Percentiles rank a stretch among this genome's conserved stretches.
These are phyloP conservation scores for Sphagnurus paluster DNA, from an alignment of 1,284 basidiomycete species.

Conservation along the genomic window DNA sequence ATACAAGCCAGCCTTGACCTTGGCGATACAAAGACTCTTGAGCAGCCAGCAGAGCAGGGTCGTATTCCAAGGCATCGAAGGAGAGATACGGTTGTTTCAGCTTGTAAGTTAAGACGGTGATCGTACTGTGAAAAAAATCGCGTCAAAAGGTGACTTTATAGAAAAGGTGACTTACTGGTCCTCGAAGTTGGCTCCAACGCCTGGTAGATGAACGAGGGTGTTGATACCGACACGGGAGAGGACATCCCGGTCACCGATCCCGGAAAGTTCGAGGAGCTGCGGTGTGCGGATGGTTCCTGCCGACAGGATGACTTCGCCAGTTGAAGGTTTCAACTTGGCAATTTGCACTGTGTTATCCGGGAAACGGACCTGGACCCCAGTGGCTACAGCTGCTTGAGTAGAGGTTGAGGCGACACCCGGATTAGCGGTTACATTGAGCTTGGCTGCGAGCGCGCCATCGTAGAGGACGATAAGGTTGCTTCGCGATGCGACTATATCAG, in stretches of 20 bases:
- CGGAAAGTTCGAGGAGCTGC: constrained; percentile 35
- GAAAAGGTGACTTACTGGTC: constrained; percentile 22
- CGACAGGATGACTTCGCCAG: constrained; percentile 30
- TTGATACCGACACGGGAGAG: constrained; percentile 21
- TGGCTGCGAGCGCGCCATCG: constrained; percentile 25
- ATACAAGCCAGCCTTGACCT: constrained; percentile 28
- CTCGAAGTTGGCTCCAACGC: constrained; percentile 32
- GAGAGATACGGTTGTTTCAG: constrained; percentile 27
- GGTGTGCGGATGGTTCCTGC: constrained; percentile 33
- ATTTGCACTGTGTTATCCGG: constrained; percentile 24
- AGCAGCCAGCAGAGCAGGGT: constrained; percentile 25
- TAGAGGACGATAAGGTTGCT: constrained; percentile 25
- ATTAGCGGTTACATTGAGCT: no score
- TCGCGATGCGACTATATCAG: constrained; percentile 22
- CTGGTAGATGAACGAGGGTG: constrained; percentile 26
- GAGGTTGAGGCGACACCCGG: constrained; percentile 6
- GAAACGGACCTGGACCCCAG: constrained; percentile 27
- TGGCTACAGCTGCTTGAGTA: constrained; percentile 1
- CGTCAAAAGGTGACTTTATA: neutral
- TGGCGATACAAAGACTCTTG: constrained; percentile 27
- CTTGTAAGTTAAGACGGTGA: constrained; percentile 29
- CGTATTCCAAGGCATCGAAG: constrained; percentile 29
- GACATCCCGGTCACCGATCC: constrained; percentile 28
- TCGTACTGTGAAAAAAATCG: constrained; percentile 18
- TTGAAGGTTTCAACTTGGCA: constrained; percentile 13